A percentile compares a stretch with the other conserved stretches of the same genome.
Conservation (phyloP, 441 rosid genomes). For the Arabidopsis hybrid region DNA sequence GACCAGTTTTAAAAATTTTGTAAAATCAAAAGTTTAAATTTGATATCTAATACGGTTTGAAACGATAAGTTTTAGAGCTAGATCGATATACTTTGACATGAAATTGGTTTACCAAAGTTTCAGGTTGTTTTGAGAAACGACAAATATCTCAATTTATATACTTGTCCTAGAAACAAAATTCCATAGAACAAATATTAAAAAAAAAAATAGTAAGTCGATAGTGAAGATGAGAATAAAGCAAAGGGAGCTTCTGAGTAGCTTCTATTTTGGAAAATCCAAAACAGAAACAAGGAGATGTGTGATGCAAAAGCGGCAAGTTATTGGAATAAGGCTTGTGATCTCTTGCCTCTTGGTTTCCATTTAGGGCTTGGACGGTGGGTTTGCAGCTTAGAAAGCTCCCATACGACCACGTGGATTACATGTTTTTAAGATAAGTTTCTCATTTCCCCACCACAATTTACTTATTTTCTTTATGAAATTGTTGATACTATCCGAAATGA, state of each 20-base stretch:
- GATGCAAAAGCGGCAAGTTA: slow-evolving; percentile 19
- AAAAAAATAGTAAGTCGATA: background rate
- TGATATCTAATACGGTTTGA: background rate
- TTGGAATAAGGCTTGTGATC: background rate
- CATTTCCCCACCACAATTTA: background rate
- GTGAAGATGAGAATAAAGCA: slow-evolving; percentile 2
- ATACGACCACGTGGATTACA: slow-evolving; percentile 34
- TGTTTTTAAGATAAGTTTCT: slow-evolving; percentile 15
- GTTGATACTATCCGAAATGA: no score
- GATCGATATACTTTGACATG: background rate
- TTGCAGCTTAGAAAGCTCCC: slow-evolving; percentile 33
- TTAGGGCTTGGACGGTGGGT: slow-evolving; percentile 21
- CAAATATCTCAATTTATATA: slow-evolving; percentile 14
- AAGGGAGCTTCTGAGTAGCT: slow-evolving; percentile 32
- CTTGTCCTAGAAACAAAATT: background rate
- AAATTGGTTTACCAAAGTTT: background rate
- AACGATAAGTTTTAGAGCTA: background rate
- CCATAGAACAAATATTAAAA: background rate
- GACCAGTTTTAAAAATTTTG: background rate
- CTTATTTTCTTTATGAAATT: no score
- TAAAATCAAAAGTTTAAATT: background rate
- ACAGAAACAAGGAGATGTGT: slow-evolving; percentile 29
- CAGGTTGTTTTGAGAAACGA: slow-evolving; percentile 5
- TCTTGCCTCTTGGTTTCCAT: slow-evolving; percentile 31
- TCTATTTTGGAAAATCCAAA: slow-evolving; percentile 22